A percentile compares a stretch with the other conserved stretches of the same genome.
phyloP scores from a whole-genome alignment of 2,329 filamentous ascomycete species.

The Sporothrix pallida region DNA sequence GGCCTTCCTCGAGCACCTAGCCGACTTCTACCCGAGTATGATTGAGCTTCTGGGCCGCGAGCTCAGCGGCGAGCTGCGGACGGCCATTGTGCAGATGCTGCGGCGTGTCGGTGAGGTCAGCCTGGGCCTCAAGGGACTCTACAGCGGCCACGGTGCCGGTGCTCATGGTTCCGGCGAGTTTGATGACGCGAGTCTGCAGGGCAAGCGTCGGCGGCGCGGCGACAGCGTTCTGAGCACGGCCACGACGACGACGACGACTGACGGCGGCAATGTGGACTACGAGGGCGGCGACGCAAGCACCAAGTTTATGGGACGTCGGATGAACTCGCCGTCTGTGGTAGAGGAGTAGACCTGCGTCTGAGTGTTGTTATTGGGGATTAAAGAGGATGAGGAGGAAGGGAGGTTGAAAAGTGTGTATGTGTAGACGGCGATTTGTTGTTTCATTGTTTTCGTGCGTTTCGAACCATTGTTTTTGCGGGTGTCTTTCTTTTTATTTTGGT shows the following conservation, averaged over 20 bases:
- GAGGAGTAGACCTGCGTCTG: background rate
- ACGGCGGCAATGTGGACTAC: slow-evolving; percentile 35
- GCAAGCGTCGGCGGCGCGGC: slow-evolving; percentile 31
- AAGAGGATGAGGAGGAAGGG: background rate
- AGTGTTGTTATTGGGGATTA: too few species aligned
- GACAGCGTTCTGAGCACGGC: slow-evolving; percentile 38
- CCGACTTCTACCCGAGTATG: slow-evolving; percentile 83
- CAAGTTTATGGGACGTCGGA: slow-evolving; percentile 39
- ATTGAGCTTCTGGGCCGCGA: slow-evolving; percentile 85
- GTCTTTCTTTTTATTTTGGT: slow-evolving; percentile 10
- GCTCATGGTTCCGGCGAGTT: slow-evolving; percentile 30
- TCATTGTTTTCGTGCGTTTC: slow-evolving; percentile 1
- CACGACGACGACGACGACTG: slow-evolving; percentile 34
- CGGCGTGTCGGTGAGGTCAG: slow-evolving; percentile 81
- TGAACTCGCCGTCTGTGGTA: slow-evolving; percentile 31
- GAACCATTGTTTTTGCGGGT: background rate
- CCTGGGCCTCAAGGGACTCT: slow-evolving; percentile 61
- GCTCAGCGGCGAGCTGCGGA: slow-evolving; percentile 76
- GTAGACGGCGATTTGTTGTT: background rate
- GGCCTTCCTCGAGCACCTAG: slow-evolving; percentile 79
- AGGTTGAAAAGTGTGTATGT: background rate
- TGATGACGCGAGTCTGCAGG: background rate
- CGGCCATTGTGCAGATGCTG: slow-evolving; percentile 77
- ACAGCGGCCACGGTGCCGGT: slow-evolving; percentile 6
- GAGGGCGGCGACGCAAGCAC: slow-evolving; percentile 41